Evolutionary conservation across 495 filamentous ascomycete species (phyloP), one percentile per base, ranked within the genome.

Genomic region (Aspergillus asperescens): DNA sequence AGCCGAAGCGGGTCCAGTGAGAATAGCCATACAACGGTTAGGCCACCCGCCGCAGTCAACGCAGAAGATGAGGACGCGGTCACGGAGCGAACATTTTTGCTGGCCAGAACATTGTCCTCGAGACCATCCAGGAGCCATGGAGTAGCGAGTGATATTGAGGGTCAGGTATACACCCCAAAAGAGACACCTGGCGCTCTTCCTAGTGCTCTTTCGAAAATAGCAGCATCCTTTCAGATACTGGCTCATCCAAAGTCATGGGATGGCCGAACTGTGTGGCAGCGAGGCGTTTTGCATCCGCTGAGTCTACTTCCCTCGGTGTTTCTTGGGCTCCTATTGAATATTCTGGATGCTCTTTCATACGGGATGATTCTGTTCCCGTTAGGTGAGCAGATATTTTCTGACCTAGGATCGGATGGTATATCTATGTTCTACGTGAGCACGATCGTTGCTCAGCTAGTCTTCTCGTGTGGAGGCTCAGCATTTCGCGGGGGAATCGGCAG

Each of bases 391-490:
- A 80, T 95, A 15, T 98, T 98, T 62, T 76, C 83, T 23, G 74
- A 83, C 42, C 79, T 96, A 20, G 93, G 90, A 4, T 81, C 90
- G 4, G 92, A 95, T 45, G 93, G 93, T 12, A 95, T 98, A 51
- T 95, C 94, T 0, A 97, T 98, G 75, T 98, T 96, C 71, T 98
- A 96, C 63, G 87, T 98, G 55, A 96, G 91, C 73, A 94, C 89
- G 51, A 96, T 98, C 54, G 79, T 98, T 20, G 85, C 94, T 1
- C 93, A 98, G 62, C 67, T 98, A 39, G 86, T 89, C n/a, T 97
- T 91, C 66, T 96, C 92, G 1, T 78, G 76, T 48, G 79, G 82
- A 5, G 88, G 89, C 5, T 95, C 90, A 62, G 81, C 88, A 20
- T 98, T 98, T 72, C 85, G 83, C 59, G 92, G 93, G 10, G 93